phyloP scores from a whole-genome alignment of 768 basidiomycete species.

The Mycena vulgaris region DNA sequence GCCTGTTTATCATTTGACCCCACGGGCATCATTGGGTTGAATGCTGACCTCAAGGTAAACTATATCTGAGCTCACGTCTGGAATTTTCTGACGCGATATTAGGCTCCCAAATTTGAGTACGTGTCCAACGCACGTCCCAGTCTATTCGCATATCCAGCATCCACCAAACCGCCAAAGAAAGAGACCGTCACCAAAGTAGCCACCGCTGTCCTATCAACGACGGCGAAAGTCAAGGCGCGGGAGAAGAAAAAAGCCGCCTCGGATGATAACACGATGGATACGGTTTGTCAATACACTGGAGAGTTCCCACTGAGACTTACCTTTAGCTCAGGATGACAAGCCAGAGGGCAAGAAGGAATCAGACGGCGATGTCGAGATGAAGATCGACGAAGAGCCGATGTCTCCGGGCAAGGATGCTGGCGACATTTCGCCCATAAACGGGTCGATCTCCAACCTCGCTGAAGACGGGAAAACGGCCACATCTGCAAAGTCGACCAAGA shows the following conservation, averaged over 20 bases:
- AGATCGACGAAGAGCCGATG: conserved; percentile 67
- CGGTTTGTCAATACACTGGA: conserved; percentile 63
- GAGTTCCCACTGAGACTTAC: background rate
- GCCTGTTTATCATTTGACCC: conserved; percentile 95
- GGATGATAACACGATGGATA: conserved; percentile 87
- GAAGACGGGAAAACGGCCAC: conserved; percentile 58
- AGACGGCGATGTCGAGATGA: conserved; percentile 85
- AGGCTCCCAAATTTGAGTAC: conserved; percentile 96
- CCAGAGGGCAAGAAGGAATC: conserved; percentile 67
- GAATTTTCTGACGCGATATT: conserved; percentile 27
- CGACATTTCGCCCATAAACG: conserved; percentile 71
- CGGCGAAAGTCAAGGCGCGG: conserved; percentile 95
- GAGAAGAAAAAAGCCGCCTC: conserved; percentile 93
- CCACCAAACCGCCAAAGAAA: conserved; percentile 91
- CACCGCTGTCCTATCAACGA: conserved; percentile 96
- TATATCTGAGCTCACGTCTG: background rate
- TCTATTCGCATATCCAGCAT: conserved; percentile 92
- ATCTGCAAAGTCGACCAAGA: conserved; percentile 66
- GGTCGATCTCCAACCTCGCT: conserved; percentile 65
- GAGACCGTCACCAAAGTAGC: conserved; percentile 94
- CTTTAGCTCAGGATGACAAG: conserved; percentile 65
- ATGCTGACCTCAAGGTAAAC: conserved; percentile 84
- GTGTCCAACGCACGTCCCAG: conserved; percentile 92
- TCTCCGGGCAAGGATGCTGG: conserved; percentile 60
- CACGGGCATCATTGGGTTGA: conserved; percentile 94